These are phyloP conservation scores for Metschnikowia vanudenii DNA, from an alignment of 805 yeast genomes.

Conservation along the genomic window DNA sequence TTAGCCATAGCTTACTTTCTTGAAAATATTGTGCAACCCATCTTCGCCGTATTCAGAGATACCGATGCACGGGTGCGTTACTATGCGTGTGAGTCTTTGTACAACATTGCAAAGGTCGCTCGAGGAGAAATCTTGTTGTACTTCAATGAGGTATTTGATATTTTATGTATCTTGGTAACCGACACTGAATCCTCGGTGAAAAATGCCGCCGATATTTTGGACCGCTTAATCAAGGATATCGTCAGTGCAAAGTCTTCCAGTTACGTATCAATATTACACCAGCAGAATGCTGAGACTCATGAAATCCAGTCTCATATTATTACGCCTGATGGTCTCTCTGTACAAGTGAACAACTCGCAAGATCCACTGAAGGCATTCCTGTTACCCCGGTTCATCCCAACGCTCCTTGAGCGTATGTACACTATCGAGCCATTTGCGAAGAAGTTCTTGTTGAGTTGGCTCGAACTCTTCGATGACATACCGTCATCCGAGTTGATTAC, in stretches of 20 bases:
- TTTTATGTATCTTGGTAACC: constrained; percentile 82
- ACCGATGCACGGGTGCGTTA: constrained; percentile 96
- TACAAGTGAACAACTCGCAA: constrained; percentile 60
- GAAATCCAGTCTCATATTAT: constrained; percentile 43
- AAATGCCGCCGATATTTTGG: constrained; percentile 92
- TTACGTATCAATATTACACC: constrained; percentile 71
- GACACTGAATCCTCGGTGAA: constrained; percentile 90
- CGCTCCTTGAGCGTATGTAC: constrained; percentile 86
- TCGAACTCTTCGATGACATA: constrained; percentile 84
- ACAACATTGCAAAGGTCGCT: constrained; percentile 94
- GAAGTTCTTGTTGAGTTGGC: constrained; percentile 90
- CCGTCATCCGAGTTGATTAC: constrained; percentile 88
- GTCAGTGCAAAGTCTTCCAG: constrained; percentile 92
- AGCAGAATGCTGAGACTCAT: constrained; percentile 32
- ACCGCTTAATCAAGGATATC: constrained; percentile 86
- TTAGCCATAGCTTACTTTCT: constrained; percentile 79
- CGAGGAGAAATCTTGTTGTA: constrained; percentile 89
- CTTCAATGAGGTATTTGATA: constrained; percentile 94
- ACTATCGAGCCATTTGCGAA: constrained; percentile 91
- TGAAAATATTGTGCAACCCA: constrained; percentile 87
- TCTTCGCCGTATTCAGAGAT: constrained; percentile 92
- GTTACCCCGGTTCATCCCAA: constrained; percentile 81
- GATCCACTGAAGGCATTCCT: constrained; percentile 71
- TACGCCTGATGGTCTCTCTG: constrained; percentile 56
- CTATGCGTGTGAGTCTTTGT: constrained; percentile 93